A percentile compares a stretch with the other conserved stretches of the same genome.
These are phyloP conservation scores for Fusarium foetens DNA, from an alignment of 2,329 filamentous ascomycete species.

Conservation along the genomic window DNA sequence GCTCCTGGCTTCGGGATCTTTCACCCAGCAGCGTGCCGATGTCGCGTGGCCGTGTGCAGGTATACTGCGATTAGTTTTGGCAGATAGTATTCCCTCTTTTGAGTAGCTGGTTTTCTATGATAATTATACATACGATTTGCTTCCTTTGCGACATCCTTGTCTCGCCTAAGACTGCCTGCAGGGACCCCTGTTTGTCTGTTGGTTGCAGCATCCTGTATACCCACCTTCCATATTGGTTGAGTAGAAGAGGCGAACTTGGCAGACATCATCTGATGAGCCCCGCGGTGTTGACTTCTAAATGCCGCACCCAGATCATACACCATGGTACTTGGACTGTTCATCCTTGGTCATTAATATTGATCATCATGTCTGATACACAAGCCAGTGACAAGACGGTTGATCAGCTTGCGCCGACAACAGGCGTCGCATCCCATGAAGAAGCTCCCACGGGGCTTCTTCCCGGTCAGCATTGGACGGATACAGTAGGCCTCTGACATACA, in stretches of 20 bases:
- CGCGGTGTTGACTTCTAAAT: neutral
- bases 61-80: neutral
- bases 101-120: too few relatives aligned
- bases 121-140: too few relatives aligned
- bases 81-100: too few relatives aligned
- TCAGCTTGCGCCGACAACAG: neutral
- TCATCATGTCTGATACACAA: neutral
- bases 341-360: neutral
- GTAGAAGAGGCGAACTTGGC: neutral
- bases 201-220: neutral
- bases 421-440: neutral
- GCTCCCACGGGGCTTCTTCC: neutral
- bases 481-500: neutral
- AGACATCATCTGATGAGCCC: neutral
- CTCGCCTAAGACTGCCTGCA: neutral
- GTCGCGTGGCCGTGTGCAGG: neutral
- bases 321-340: neutral
- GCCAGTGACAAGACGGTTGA: neutral
- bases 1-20: neutral
- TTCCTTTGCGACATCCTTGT: neutral
- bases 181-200: neutral
- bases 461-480: slow-evolving; percentile 1
- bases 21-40: neutral
- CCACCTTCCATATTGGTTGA: neutral
- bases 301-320: neutral